A percentile compares a stretch with the other conserved stretches of the same genome.
Conservation (phyloP, 345 rosid species). For the Eucalyptus cloeziana region DNA sequence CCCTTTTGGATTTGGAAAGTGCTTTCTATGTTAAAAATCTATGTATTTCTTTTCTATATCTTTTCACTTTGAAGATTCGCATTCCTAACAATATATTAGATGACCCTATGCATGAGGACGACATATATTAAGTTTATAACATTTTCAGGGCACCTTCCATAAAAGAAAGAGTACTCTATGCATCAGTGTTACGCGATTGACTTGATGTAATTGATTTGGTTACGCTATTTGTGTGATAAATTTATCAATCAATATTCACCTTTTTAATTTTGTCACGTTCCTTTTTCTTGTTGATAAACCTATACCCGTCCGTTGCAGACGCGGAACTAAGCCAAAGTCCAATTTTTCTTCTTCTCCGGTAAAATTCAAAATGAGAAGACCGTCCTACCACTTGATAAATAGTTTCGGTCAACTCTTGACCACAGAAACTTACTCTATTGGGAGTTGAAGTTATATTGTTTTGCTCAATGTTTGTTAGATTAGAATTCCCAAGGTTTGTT, state of each 20-base stretch:
- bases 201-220: too few species aligned
- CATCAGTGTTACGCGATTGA: not conserved
- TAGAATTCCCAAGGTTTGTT: not conserved
- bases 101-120: not conserved
- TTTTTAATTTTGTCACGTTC: too few species aligned
- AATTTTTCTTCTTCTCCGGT: not conserved
- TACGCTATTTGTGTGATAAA: too few species aligned
- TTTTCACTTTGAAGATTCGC: not conserved
- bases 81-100: too few species aligned
- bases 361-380: not conserved
- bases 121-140: too few species aligned
- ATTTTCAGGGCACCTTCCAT: not conserved
- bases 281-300: not conserved
- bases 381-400: not conserved
- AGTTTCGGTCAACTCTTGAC: not conserved
- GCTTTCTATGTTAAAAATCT: too few species aligned
- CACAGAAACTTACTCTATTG: not conserved
- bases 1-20: too few species aligned
- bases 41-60: not conserved
- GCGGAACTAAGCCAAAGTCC: not conserved
- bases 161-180: not conserved
- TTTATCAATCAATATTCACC: not conserved
- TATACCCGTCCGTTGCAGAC: not conserved
- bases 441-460: not conserved
- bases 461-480: not conserved